Percentiles rank a stretch among this genome's conserved stretches.
Evolutionary conservation across 2,329 filamentous ascomycete genomes (phyloP).

Genomic region (Hypocreales sp.): DNA sequence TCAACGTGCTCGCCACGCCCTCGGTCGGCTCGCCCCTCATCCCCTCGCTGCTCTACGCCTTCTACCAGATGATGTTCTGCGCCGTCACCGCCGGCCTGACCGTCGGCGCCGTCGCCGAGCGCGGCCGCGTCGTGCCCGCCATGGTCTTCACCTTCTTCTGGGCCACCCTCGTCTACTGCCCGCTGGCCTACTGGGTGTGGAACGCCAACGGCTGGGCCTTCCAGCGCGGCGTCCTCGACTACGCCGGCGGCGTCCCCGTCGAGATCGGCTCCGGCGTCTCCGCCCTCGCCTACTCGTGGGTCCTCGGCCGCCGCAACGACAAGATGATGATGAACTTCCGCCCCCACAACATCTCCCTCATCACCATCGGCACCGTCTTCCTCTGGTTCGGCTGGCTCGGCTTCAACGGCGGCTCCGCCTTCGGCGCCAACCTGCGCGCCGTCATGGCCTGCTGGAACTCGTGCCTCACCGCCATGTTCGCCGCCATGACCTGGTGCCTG

Average conservation of each 20-base stretch:
- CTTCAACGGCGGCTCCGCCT: slow-evolving; percentile 93
- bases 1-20: slow-evolving; percentile 68
- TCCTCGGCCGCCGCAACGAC: slow-evolving; percentile 90
- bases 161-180: slow-evolving; percentile 96
- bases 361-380: slow-evolving; percentile 86
- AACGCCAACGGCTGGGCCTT: slow-evolving; percentile 87
- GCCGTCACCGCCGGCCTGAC: slow-evolving; percentile 84
- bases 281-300: slow-evolving; percentile 87
- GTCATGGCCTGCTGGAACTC: slow-evolving; percentile 98
- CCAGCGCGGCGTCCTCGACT: slow-evolving; percentile 85
- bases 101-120: slow-evolving; percentile 83
- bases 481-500: slow-evolving; percentile 81
- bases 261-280: slow-evolving; percentile 92
- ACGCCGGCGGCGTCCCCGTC: slow-evolving; percentile 91
- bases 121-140: slow-evolving; percentile 79
- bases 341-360: slow-evolving; percentile 94
- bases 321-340: slow-evolving; percentile 99
- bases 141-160: slow-evolving; percentile 95
- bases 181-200: slow-evolving; percentile 93
- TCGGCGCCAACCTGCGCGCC: slow-evolving; percentile 86
- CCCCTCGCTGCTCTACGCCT: slow-evolving; percentile 80
- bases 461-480: slow-evolving; percentile 85
- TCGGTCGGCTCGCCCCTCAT: slow-evolving; percentile 80
- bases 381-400: slow-evolving; percentile 99
- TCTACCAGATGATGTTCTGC: slow-evolving; percentile 99